A percentile compares a stretch with the other conserved stretches of the same genome.
Evolutionary conservation across 2,329 filamentous ascomycete species (phyloP).

Genomic region (Colletotrichum neosansevieriae): DNA sequence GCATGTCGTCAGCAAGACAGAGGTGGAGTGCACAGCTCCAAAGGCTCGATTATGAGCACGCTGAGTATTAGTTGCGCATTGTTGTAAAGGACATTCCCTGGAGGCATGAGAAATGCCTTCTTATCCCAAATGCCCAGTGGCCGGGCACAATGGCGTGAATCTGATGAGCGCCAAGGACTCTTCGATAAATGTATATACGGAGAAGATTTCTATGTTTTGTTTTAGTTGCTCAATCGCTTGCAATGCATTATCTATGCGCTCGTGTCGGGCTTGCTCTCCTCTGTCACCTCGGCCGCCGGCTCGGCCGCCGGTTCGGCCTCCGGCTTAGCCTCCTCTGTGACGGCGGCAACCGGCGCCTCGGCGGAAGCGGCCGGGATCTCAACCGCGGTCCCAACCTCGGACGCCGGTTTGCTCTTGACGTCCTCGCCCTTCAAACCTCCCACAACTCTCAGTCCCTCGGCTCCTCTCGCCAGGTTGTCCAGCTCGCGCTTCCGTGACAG

Average conservation of each 20-base stretch:
- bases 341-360: slow-evolving; percentile 24
- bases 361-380: slow-evolving; percentile 25
- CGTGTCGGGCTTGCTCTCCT: slow-evolving; percentile 39
- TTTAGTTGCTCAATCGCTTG: slow-evolving; percentile 23
- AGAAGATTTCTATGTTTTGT: slow-evolving; percentile 9
- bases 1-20: not conserved
- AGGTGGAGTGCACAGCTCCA: not conserved
- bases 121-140: no score
- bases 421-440: slow-evolving; percentile 60
- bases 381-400: slow-evolving; percentile 38
- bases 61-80: not conserved
- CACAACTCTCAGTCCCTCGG: slow-evolving; percentile 60
- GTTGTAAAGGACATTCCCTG: no score
- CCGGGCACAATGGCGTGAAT: no score
- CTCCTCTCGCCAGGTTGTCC: slow-evolving; percentile 56
- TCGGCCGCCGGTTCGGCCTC: slow-evolving; percentile 14
- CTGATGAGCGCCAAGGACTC: no score
- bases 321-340: slow-evolving; percentile 24
- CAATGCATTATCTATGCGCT: slow-evolving; percentile 20
- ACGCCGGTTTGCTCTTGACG: slow-evolving; percentile 44
- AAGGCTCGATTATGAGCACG: slow-evolving; percentile 22
- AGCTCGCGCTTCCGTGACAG: slow-evolving; percentile 58
- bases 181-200: not conserved
- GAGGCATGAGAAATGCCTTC: no score
- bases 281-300: slow-evolving; percentile 24